Evolutionary conservation across 768 basidiomycete species (phyloP).

Genomic region (Leucogyrophana mollusca): DNA sequence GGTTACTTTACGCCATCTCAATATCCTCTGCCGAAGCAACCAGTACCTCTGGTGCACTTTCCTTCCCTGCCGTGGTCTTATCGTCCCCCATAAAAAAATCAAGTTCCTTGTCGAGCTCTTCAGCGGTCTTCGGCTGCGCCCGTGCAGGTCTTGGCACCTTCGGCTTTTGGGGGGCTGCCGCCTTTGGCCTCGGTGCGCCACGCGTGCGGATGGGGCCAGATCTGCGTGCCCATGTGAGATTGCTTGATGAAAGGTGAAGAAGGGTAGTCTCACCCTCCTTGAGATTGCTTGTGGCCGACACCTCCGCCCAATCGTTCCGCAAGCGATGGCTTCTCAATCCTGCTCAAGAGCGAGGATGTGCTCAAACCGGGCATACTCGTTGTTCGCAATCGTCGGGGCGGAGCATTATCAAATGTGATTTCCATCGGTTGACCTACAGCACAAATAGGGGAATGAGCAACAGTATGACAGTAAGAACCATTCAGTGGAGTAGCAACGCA

Average conservation of each 20-base stretch:
- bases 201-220: conserved; percentile 46
- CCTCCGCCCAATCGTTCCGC: conserved; percentile 60
- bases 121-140: conserved; percentile 69
- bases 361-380: conserved; percentile 39
- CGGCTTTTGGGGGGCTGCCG: conserved; percentile 11
- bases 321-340: conserved; percentile 75
- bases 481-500: conserved; percentile 1
- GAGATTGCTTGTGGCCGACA: conserved; percentile 24
- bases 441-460: neutral
- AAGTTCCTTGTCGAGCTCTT: conserved; percentile 85
- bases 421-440: conserved; percentile 77
- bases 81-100: conserved; percentile 82
- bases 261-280: conserved; percentile 15
- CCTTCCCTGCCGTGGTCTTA: conserved; percentile 16
- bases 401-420: conserved; percentile 56
- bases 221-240: conserved; percentile 6
- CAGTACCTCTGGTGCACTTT: conserved; percentile 11
- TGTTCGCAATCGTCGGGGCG: conserved; percentile 46
- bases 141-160: conserved; percentile 30
- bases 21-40: conserved; percentile 40
- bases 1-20: conserved; percentile 44
- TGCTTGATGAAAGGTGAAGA: neutral
- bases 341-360: conserved; percentile 65
- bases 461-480: conserved; percentile 6
- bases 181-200: conserved; percentile 23